Conservation (phyloP, 345 rosid species). For the Sisymbrium irio region DNA sequence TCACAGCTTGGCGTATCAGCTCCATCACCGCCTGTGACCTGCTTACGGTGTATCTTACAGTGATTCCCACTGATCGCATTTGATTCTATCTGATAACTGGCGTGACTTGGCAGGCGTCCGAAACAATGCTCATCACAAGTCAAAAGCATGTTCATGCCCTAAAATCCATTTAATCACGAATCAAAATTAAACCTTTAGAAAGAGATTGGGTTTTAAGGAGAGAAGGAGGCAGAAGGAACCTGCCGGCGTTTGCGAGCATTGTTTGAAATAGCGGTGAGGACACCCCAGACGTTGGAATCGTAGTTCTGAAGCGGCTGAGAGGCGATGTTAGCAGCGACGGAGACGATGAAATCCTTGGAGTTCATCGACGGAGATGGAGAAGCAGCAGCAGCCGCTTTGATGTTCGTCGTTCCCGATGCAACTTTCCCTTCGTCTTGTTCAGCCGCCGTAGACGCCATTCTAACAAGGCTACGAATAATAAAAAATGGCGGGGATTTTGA, state of each 20-base stretch:
- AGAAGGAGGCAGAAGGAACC: too few relatives aligned
- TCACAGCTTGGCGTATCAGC: constrained; percentile 6
- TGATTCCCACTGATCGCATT: constrained; percentile 72
- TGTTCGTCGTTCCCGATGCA: constrained; percentile 22
- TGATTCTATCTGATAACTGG: constrained; percentile 62
- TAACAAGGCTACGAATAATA: constrained; percentile 12
- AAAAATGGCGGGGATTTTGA: constrained; percentile 53
- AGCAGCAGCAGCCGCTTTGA: constrained; percentile 10
- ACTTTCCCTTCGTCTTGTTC: constrained; percentile 37
- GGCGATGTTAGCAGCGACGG: constrained; percentile 60
- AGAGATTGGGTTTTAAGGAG: too few relatives aligned
- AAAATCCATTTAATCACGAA: constrained; percentile 8
- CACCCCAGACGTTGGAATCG: constrained; percentile 81
- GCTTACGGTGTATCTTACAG: constrained; percentile 68
- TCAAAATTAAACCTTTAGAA: not conserved
- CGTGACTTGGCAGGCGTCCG: constrained; percentile 68
- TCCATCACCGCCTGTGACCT: constrained; percentile 27
- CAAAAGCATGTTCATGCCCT: constrained; percentile 85
- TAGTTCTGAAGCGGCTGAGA: constrained; percentile 64
- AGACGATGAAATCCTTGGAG: constrained; percentile 49
- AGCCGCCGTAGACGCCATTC: constrained; percentile 29
- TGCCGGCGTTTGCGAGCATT: constrained; percentile 78
- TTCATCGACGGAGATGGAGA: constrained; percentile 40
- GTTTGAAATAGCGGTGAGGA: constrained; percentile 82
- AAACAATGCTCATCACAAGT: constrained; percentile 64